Base-by-base conservation (phyloP, 352 stramenopile genomes). In the Blastocystis sp. region DNA sequence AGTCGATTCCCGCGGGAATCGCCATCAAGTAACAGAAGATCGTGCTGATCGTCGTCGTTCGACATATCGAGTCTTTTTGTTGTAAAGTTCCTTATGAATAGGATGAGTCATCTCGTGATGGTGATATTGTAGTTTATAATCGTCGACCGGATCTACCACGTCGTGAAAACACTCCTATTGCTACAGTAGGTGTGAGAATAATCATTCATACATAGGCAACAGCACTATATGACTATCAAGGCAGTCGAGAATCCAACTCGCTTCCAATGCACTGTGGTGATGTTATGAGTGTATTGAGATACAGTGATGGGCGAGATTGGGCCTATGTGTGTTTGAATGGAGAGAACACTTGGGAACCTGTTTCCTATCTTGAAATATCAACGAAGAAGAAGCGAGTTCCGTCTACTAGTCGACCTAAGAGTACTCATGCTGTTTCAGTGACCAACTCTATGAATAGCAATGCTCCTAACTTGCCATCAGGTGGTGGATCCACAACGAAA, bases 281-380 rank as follows among this genome's bases (percentile, higher is more conserved):
- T 19, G 1, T 19, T 22, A 84, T 84, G 51, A 84, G 19, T 22
- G 17, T 84, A 24, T 33, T 84, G 13, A 84, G 68, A 27, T 84
- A 84, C 73, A 66, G 37, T 37, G 53, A 66, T 33, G 19, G 22
- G 1, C 22, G 30, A 22, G 73, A 84, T 27, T 84, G 73, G 73
- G 53, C 73, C 11, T 68, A 66, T 17, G 73, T 84, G 17, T 66
- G 17, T 22, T 48, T 84, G 11, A 64, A 84, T 37, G 73, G 73
- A 24, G 53, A 44, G 73, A 84, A 53, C 5, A 84, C 73, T 13
- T 84, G 73, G 73, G 73, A 84, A 19, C 73, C 73, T 30, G 35
- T 44, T 0, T 66, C 73, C 7, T 84, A 84, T 68, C 42, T 84
- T 30, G 42, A 68, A 3, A 37, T 81, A 6, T 9, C 40, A 48